Percentiles rank a stretch among this genome's conserved stretches.
These are phyloP conservation scores for Haplosporangium sp. DNA, from an alignment of 371 early-diverging fungal species.

Conservation along the genomic window DNA sequence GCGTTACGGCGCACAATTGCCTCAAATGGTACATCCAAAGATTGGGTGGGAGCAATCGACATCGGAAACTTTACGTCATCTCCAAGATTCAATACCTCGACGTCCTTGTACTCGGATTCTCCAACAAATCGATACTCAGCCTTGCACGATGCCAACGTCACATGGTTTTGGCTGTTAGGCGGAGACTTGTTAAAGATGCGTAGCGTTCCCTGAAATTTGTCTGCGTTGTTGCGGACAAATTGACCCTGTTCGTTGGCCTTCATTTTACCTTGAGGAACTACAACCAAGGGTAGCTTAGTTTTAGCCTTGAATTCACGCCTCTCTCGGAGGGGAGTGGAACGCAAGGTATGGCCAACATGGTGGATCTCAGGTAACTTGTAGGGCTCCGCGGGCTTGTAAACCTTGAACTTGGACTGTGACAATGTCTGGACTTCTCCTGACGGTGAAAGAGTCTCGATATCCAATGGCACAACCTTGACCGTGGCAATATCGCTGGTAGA, in stretches of 20 bases:
- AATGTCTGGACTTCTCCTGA: slow-evolving; percentile 36
- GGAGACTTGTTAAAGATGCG: slow-evolving; percentile 56
- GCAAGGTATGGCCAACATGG: slow-evolving; percentile 37
- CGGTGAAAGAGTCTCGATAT: slow-evolving; percentile 29
- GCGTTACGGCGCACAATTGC: slow-evolving; percentile 45
- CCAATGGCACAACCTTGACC: slow-evolving; percentile 23
- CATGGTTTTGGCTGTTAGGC: slow-evolving; percentile 33
- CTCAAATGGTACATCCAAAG: slow-evolving; percentile 39
- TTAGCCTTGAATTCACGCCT: slow-evolving; percentile 43
- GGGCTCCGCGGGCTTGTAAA: slow-evolving; percentile 49
- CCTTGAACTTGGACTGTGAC: slow-evolving; percentile 41
- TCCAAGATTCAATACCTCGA: slow-evolving; percentile 20
- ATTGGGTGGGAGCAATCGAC: slow-evolving; percentile 46
- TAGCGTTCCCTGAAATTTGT: slow-evolving; percentile 48
- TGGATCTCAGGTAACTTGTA: slow-evolving; percentile 53
- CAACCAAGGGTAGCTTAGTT: slow-evolving; percentile 25
- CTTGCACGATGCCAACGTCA: slow-evolving; percentile 44
- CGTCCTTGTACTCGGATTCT: slow-evolving; percentile 45
- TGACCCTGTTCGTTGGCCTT: slow-evolving; percentile 42
- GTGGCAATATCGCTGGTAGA: slow-evolving; percentile 38
- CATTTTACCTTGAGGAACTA: slow-evolving; percentile 43
- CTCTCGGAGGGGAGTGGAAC: slow-evolving; percentile 31
- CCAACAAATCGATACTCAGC: slow-evolving; percentile 59
- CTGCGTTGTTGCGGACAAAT: slow-evolving; percentile 37
- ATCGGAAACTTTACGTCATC: slow-evolving; percentile 42